Conservation (phyloP, 2,329 filamentous ascomycete genomes). For the Talaromyces sp. region DNA sequence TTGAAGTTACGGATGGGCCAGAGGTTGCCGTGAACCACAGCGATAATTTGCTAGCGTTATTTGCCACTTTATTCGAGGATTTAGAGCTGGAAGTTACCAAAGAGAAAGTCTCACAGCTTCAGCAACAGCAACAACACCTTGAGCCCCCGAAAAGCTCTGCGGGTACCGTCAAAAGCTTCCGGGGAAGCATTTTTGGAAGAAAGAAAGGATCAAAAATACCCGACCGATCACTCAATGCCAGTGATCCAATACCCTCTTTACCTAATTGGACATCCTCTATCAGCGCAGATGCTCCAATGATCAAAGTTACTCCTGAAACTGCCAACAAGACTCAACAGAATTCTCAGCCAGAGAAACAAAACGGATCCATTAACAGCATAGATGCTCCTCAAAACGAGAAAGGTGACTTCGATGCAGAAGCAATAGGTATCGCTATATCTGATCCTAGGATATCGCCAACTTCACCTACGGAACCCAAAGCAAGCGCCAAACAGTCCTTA, state of each 20-base stretch:
- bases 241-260: conserved; percentile 28
- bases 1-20: conserved; percentile 80
- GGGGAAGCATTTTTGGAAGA: conserved; percentile 75
- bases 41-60: conserved; percentile 79
- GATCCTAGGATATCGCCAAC: conserved; percentile 20
- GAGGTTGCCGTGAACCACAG: conserved; percentile 84
- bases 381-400: not conserved
- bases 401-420: conserved; percentile 18
- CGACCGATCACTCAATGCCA: conserved; percentile 41
- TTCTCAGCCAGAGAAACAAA: conserved; percentile 27
- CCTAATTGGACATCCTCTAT: conserved; percentile 29
- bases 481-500: conserved; percentile 35
- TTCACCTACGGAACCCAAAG: conserved; percentile 24
- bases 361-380: conserved; percentile 6
- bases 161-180: conserved; percentile 68
- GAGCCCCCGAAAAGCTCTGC: conserved; percentile 67
- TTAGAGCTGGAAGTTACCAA: conserved; percentile 43
- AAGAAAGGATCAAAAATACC: conserved; percentile 49
- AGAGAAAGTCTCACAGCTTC: conserved; percentile 38
- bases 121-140: conserved; percentile 39
- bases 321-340: conserved; percentile 30
- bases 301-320: conserved; percentile 68
- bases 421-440: conserved; percentile 34
- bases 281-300: conserved; percentile 59
- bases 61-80: conserved; percentile 74